A percentile compares a stretch with the other conserved stretches of the same genome.
These are phyloP conservation scores for Malus hybrid DNA, from an alignment of 331 rosid species.

Conservation along the genomic window DNA sequence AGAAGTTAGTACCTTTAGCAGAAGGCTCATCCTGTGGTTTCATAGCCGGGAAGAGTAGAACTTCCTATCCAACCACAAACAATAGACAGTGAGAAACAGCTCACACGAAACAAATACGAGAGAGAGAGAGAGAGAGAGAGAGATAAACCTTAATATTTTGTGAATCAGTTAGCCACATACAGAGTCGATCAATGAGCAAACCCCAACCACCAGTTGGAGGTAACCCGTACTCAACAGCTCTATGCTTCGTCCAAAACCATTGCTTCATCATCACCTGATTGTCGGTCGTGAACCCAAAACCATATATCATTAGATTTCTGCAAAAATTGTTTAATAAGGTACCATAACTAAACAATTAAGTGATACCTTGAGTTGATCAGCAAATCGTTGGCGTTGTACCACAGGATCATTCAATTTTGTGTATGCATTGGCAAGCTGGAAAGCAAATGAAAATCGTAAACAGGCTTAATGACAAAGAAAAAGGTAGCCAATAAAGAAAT, in stretches of 20 bases:
- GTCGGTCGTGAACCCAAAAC: conserved; percentile 58
- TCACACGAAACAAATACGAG: too few species aligned
- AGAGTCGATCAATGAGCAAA: conserved; percentile 51
- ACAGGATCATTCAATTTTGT: too few species aligned
- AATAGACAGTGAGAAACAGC: neutral
- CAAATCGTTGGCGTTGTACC: too few species aligned
- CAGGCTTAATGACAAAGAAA: too few species aligned
- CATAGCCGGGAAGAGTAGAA: conserved; percentile 41
- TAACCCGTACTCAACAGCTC: conserved; percentile 86
- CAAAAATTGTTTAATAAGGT: neutral
- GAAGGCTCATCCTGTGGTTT: conserved; percentile 31
- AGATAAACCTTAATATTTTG: conserved; percentile 60
- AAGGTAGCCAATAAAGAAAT: too few species aligned
- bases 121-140: neutral
- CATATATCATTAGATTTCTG: neutral
- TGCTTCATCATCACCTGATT: conserved; percentile 94
- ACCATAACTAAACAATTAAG: neutral
- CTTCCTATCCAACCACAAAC: conserved; percentile 22
- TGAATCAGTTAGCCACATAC: conserved; percentile 80
- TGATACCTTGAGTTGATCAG: conserved; percentile 14
- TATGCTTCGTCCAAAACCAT: conserved; percentile 84
- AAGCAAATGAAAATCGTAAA: too few species aligned
- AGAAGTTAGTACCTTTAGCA: conserved; percentile 15
- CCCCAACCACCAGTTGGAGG: conserved; percentile 73
- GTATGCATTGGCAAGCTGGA: too few species aligned